A percentile compares a stretch with the other conserved stretches of the same genome.
Evolutionary conservation across 108 stramenopile genomes (phyloP).

Genomic region (Pseudonitzschia multiseries): DNA sequence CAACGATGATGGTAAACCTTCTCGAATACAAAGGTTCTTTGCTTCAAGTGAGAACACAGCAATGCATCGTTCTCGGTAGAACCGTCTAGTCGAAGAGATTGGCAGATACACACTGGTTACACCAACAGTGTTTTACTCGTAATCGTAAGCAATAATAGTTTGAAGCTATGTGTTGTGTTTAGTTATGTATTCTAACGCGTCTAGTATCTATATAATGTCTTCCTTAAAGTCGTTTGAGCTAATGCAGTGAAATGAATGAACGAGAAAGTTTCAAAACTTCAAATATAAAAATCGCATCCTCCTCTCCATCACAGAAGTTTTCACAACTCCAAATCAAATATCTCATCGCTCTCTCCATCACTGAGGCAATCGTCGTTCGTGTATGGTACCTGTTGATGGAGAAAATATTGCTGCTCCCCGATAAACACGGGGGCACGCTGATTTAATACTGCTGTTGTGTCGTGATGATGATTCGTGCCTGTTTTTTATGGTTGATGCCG

Average conservation of each 20-base stretch:
- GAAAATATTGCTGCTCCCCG: background rate
- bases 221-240: background rate
- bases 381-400: background rate
- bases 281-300: slow-evolving; percentile 27
- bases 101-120: too few relatives aligned
- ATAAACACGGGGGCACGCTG: too few relatives aligned
- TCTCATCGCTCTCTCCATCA: slow-evolving; percentile 14
- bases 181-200: background rate
- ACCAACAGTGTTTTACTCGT: too few relatives aligned
- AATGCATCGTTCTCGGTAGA: too few relatives aligned
- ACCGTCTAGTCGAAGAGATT: too few relatives aligned
- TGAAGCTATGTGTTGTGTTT: background rate
- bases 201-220: background rate
- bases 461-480: too few relatives aligned
- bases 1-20: too few relatives aligned
- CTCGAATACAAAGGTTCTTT: too few relatives aligned
- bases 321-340: slow-evolving; percentile 28
- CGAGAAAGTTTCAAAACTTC: slow-evolving; percentile 20
- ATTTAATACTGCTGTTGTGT: too few relatives aligned
- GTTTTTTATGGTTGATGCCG: background rate
- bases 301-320: background rate
- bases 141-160: too few relatives aligned
- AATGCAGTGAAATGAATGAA: too few relatives aligned
- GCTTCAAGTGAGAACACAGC: too few relatives aligned
- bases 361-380: background rate